Conservation (phyloP, 768 basidiomycete genomes). For the Floccularia luteovirens region DNA sequence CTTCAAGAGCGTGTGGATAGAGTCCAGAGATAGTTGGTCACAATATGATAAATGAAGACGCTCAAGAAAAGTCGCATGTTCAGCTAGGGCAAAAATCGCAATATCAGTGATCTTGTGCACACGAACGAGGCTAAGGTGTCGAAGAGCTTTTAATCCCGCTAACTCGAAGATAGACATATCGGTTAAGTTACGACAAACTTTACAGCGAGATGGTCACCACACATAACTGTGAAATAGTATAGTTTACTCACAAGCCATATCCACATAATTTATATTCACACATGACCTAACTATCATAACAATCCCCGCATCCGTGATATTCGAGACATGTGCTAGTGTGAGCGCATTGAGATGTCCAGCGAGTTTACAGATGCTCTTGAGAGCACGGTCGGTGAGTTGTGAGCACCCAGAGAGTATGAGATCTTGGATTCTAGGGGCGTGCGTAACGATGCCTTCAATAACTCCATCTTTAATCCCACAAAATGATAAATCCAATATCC, state of each 20-base stretch:
- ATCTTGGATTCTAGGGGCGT: slow-evolving; percentile 72
- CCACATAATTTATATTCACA: slow-evolving; percentile 68
- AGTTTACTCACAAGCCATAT: slow-evolving; percentile 73
- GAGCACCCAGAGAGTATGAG: slow-evolving; percentile 75
- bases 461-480: slow-evolving; percentile 74
- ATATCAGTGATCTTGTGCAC: slow-evolving; percentile 82
- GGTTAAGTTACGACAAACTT: slow-evolving; percentile 78
- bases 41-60: slow-evolving; percentile 86
- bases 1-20: slow-evolving; percentile 63
- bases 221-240: slow-evolving; percentile 4
- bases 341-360: slow-evolving; percentile 74
- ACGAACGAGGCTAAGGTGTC: slow-evolving; percentile 73
- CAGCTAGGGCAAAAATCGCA: slow-evolving; percentile 70
- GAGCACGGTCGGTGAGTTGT: slow-evolving; percentile 60
- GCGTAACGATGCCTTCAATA: slow-evolving; percentile 64
- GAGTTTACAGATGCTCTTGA: slow-evolving; percentile 63
- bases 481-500: slow-evolving; percentile 70
- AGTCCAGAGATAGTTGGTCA: slow-evolving; percentile 68
- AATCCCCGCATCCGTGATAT: slow-evolving; percentile 74
- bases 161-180: slow-evolving; percentile 83
- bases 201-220: slow-evolving; percentile 5
- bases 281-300: slow-evolving; percentile 65
- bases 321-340: slow-evolving; percentile 71
- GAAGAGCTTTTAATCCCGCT: slow-evolving; percentile 58
- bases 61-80: slow-evolving; percentile 62